Evolutionary conservation across 345 rosid genomes (phyloP).

Genomic region (Aethionema arabicum): DNA sequence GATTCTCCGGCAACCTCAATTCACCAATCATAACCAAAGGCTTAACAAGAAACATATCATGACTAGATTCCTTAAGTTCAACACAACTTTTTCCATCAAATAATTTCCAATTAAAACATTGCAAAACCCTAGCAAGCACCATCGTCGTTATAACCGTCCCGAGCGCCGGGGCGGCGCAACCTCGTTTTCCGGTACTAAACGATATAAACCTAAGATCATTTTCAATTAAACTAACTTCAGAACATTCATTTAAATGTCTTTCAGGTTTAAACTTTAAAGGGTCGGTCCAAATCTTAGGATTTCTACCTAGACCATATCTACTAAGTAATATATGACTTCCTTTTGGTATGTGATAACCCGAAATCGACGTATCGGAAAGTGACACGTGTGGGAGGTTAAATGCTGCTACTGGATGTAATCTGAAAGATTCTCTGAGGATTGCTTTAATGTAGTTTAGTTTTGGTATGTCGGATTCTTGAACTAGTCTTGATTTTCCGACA

Average conservation of each 20-base stretch:
- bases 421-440: constrained; percentile 40
- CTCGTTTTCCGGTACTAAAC: constrained; percentile 48
- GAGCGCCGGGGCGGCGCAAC: constrained; percentile 42
- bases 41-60: constrained; percentile 34
- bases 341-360: constrained; percentile 41
- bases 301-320: constrained; percentile 45
- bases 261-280: constrained; percentile 39
- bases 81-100: constrained; percentile 29
- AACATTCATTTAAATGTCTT: constrained; percentile 34
- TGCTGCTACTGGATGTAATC: constrained; percentile 49
- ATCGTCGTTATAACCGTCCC: constrained; percentile 47
- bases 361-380: constrained; percentile 38
- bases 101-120: constrained; percentile 44
- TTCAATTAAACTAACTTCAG: constrained; percentile 36
- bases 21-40: constrained; percentile 40
- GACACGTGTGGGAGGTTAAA: constrained; percentile 49
- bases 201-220: constrained; percentile 49
- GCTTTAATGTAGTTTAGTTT: constrained; percentile 45
- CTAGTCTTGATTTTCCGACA: constrained; percentile 45
- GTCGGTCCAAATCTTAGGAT: constrained; percentile 43
- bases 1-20: constrained; percentile 37
- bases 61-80: constrained; percentile 34
- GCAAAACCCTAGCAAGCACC: constrained; percentile 50
- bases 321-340: constrained; percentile 50
- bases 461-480: constrained; percentile 50